phyloP scores from a whole-genome alignment of 2,329 filamentous ascomycete species.

The Celoporthe dispersa region DNA sequence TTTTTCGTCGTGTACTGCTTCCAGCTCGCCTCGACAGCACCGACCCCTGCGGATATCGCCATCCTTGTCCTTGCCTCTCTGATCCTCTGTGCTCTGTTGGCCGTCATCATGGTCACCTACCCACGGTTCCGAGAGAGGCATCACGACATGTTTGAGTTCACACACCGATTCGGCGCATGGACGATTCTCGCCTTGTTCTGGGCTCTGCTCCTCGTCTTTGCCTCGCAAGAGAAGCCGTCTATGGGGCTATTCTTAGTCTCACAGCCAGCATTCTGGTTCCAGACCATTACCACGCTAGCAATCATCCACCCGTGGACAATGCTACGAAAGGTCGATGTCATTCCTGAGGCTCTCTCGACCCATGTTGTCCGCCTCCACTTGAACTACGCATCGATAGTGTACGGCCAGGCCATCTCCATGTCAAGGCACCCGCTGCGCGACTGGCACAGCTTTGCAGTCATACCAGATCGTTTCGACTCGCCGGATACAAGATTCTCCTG shows the following conservation, averaged over 20 bases:
- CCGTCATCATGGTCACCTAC: constrained; percentile 67
- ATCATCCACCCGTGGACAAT: constrained; percentile 66
- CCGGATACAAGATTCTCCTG: neutral
- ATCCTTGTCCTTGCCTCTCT: constrained; percentile 55
- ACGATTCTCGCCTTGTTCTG: constrained; percentile 52
- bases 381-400: constrained; percentile 51
- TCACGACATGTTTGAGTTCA: constrained; percentile 73
- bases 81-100: constrained; percentile 60
- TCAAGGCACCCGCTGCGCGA: constrained; percentile 59
- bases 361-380: constrained; percentile 67
- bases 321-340: constrained; percentile 61
- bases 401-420: constrained; percentile 56
- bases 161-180: constrained; percentile 78
- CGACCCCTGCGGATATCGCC: constrained; percentile 37
- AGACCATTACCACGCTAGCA: constrained; percentile 57
- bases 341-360: constrained; percentile 60
- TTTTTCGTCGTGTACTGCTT: constrained; percentile 43
- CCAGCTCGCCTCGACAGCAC: constrained; percentile 36
- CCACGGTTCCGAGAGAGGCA: constrained; percentile 64
- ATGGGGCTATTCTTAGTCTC: constrained; percentile 40
- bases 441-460: constrained; percentile 59
- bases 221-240: constrained; percentile 33
- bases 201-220: constrained; percentile 40
- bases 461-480: constrained; percentile 53
- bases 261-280: constrained; percentile 58